phyloP scores from a whole-genome alignment of 1,284 basidiomycete species.

The Trichosporon ovoides region DNA sequence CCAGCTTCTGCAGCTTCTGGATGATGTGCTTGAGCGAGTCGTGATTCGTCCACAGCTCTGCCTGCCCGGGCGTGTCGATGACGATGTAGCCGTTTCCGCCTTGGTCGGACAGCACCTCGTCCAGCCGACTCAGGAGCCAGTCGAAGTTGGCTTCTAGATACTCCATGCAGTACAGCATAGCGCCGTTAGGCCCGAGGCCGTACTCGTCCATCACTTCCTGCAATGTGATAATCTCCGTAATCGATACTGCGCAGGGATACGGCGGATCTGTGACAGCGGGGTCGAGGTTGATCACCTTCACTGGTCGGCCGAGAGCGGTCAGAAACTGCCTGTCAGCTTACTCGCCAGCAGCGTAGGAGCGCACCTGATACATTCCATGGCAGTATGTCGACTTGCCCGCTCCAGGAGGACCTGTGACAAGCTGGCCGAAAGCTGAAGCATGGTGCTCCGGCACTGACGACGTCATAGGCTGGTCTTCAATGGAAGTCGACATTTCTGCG shows the following conservation, averaged over 20 bases:
- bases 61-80: slow-evolving; percentile 96
- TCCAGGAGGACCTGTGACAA: slow-evolving; percentile 87
- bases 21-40: slow-evolving; percentile 76
- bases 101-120: slow-evolving; percentile 51
- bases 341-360: not conserved
- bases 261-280: slow-evolving; percentile 84
- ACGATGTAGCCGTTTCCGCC: slow-evolving; percentile 64
- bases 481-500: slow-evolving; percentile 2
- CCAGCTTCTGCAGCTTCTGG: slow-evolving; percentile 64
- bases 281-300: slow-evolving; percentile 89
- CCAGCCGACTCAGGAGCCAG: slow-evolving; percentile 76
- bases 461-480: slow-evolving; percentile 5
- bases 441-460: slow-evolving; percentile 17
- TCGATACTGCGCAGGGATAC: slow-evolving; percentile 84
- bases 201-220: slow-evolving; percentile 81
- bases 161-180: slow-evolving; percentile 95
- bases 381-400: slow-evolving; percentile 93
- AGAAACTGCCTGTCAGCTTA: slow-evolving; percentile 57
- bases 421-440: slow-evolving; percentile 40
- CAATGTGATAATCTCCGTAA: slow-evolving; percentile 80
- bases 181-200: slow-evolving; percentile 90
- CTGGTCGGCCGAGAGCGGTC: slow-evolving; percentile 74
- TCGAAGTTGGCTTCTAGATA: slow-evolving; percentile 93
- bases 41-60: slow-evolving; percentile 95
- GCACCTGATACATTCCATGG: slow-evolving; percentile 76